Evolutionary conservation across 495 filamentous ascomycete species (phyloP).

Genomic region (Talaromyces wortmannii): DNA sequence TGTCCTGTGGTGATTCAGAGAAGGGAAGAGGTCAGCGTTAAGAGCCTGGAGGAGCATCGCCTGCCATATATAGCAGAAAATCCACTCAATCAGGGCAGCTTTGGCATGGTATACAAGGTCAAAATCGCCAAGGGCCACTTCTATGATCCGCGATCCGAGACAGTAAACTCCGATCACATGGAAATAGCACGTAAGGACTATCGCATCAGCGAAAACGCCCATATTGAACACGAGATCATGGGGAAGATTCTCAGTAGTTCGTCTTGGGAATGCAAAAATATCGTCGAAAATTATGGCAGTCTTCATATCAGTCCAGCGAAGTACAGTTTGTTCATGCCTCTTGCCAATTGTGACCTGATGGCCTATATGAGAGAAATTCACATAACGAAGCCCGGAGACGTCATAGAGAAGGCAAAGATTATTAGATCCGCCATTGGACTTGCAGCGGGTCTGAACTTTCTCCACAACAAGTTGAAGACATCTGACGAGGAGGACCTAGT

Average conservation of each 20-base stretch:
- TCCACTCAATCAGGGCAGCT: slow-evolving; percentile 11
- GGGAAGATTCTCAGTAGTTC: slow-evolving; percentile 19
- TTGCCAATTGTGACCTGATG: slow-evolving; percentile 23
- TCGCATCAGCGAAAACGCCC: not conserved
- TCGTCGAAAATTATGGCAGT: slow-evolving; percentile 22
- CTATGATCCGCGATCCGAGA: slow-evolving; percentile 6
- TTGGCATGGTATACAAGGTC: slow-evolving; percentile 23
- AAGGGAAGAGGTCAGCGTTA: slow-evolving; percentile 12
- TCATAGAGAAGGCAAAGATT: slow-evolving; percentile 14
- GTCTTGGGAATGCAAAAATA: slow-evolving; percentile 15
- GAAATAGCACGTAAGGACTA: slow-evolving; percentile 4
- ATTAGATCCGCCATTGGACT: slow-evolving; percentile 19
- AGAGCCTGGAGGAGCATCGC: slow-evolving; percentile 11
- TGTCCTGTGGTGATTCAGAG: slow-evolving; percentile 21
- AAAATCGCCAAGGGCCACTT: slow-evolving; percentile 26
- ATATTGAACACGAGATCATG: slow-evolving; percentile 19
- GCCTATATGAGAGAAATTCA: slow-evolving; percentile 18
- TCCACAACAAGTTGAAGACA: slow-evolving; percentile 23
- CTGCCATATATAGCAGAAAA: slow-evolving; percentile 24
- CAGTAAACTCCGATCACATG: slow-evolving; percentile 5
- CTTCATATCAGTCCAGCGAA: slow-evolving; percentile 14
- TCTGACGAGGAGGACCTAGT: slow-evolving; percentile 14
- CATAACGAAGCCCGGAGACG: not conserved
- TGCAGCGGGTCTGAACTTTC: slow-evolving; percentile 24
- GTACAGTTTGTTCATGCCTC: slow-evolving; percentile 33